Evolutionary conservation across 2,329 filamentous ascomycete species (phyloP), one percentile per base, ranked within the genome.

Genomic region (Emmonsia crescens): DNA sequence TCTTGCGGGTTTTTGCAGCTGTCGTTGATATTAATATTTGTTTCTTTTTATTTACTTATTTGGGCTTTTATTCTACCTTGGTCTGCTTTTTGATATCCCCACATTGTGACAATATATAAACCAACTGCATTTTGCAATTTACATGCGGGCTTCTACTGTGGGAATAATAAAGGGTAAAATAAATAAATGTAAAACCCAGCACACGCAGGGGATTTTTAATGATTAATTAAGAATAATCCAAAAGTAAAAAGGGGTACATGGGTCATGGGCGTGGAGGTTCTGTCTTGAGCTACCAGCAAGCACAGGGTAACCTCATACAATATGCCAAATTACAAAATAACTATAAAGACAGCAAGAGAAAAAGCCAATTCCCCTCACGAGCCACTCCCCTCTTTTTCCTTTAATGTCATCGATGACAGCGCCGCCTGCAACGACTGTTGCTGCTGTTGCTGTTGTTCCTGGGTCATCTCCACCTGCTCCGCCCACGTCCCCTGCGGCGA

Each of bases 391-490:
- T 10, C n/a, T 36, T 40, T 38, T 21, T 27, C 31, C n/a, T 55
- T n/a, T 38, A 21, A 36, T 10, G n/a, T 55, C 55, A n/a, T 44
- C 14, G 55, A 48, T 27, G 46, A 29, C 24, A 57, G 10, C 12
- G 44, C 19, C 40, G 14, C 44, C n/a, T 49, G 19, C 44, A 49
- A 33, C n/a, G 44, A 42, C 57, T 51, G 42, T 44, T 31, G 38
- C 10, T 58, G 56, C 16, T 33, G 24, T 14, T 16, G 8, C 38
- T 24, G 21, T 21, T 46, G n/a, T 31, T 8, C 4, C 42, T 51
- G 27, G 12, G 46, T 63, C 10, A 57, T 63, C 38, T 67, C 65
- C 21, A 67, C 60, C 56, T 67, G 65, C 51, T 67, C 65, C 51
- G 65, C 65, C 65, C 65, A 67, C 24, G 63, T 60, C 14, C 63